Evolutionary conservation across 495 filamentous ascomycete species (phyloP).

Genomic region (Neurospora sp.): DNA sequence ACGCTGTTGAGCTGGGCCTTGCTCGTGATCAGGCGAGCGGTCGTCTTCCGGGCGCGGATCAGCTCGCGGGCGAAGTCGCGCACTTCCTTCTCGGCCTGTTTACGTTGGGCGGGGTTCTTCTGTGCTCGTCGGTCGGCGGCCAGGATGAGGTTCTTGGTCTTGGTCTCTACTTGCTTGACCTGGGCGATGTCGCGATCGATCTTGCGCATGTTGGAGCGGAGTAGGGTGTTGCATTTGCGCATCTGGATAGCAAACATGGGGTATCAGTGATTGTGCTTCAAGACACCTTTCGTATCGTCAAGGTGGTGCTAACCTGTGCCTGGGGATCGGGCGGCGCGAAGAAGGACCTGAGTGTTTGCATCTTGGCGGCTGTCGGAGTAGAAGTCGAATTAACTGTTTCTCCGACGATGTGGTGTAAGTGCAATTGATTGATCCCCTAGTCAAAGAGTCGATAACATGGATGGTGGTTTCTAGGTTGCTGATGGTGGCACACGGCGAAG

Average conservation of each 20-base stretch:
- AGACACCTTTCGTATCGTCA: neutral
- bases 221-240: conserved; percentile 89
- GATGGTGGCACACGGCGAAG: neutral
- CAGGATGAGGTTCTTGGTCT: conserved; percentile 78
- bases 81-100: conserved; percentile 66
- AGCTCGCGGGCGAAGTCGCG: conserved; percentile 84
- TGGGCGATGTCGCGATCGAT: conserved; percentile 84
- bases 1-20: conserved; percentile 91
- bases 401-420: neutral
- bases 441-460: neutral
- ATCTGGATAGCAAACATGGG: conserved; percentile 44
- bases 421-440: neutral
- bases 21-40: conserved; percentile 62
- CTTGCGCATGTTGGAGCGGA: conserved; percentile 85
- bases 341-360: conserved; percentile 79
- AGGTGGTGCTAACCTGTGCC: conserved; percentile 54
- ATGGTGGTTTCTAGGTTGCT: neutral
- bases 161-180: conserved; percentile 64
- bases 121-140: conserved; percentile 68
- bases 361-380: conserved; percentile 28
- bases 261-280: conserved; percentile 1
- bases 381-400: neutral
- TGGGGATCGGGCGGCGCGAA: conserved; percentile 91
- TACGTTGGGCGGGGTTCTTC: conserved; percentile 61
- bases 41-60: conserved; percentile 68